phyloP scores from a whole-genome alignment of 345 rosid genomes.

The Eucalyptus erythrocorys region DNA sequence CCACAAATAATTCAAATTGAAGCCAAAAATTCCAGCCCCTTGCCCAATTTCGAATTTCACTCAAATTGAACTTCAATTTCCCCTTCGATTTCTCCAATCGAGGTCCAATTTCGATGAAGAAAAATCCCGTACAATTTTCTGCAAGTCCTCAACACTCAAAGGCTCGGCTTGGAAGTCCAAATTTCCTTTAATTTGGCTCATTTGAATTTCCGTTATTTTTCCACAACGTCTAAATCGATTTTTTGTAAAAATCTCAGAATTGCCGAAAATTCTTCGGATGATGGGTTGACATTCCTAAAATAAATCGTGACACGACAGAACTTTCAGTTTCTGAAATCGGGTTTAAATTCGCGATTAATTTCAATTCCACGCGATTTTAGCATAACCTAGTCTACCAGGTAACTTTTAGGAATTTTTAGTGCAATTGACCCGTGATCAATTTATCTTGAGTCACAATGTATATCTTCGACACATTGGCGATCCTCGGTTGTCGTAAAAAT shows the following conservation, averaged over 20 bases:
- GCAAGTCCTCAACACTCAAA: no score
- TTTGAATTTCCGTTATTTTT: no score
- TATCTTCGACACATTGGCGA: accelerated
- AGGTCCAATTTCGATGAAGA: accelerated
- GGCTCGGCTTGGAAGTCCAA: no score
- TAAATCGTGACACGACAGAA: accelerated
- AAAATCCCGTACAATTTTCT: accelerated
- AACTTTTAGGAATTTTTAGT: no score
- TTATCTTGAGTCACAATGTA: no score
- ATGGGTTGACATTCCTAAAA: accelerated
- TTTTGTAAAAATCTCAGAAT: accelerated
- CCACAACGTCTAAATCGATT: accelerated
- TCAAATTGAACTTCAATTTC: no score
- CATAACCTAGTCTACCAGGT: accelerated
- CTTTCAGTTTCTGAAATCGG: accelerated
- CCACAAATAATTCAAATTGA: no score
- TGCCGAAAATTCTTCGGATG: accelerated
- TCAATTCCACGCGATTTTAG: accelerated
- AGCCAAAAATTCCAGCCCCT: no score
- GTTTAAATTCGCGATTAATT: no score
- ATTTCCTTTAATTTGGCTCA: no score
- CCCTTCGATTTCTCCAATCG: no score
- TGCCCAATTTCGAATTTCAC: no score
- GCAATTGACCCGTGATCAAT: accelerated
- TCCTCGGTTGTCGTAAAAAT: accelerated